Percentiles rank a stretch among this genome's conserved stretches.
phyloP scores from a whole-genome alignment of 2,329 filamentous ascomycete species.

The Aspergillus fumigatus region DNA sequence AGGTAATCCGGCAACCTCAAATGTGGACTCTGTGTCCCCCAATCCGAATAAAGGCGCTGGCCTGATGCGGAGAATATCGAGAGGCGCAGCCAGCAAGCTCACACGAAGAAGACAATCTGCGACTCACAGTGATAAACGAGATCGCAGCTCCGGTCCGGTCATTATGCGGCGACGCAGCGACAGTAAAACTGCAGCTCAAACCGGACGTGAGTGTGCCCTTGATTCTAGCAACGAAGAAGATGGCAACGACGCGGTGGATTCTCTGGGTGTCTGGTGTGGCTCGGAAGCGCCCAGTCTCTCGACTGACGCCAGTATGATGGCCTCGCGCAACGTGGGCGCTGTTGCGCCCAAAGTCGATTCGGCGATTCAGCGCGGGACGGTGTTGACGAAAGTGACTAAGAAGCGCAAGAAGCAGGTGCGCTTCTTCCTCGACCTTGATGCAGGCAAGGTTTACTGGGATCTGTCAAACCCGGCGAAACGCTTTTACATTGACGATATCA shows the following conservation, averaged over 20 bases:
- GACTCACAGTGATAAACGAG: slow-evolving; percentile 69
- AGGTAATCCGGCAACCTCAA: slow-evolving; percentile 41
- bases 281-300: slow-evolving; percentile 37
- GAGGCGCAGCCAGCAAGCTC: slow-evolving; percentile 67
- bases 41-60: slow-evolving; percentile 54
- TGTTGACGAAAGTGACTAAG: slow-evolving; percentile 78
- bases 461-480: slow-evolving; percentile 71
- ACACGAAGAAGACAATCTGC: slow-evolving; percentile 72
- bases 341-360: slow-evolving; percentile 68
- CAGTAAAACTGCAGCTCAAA: slow-evolving; percentile 69
- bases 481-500: slow-evolving; percentile 93
- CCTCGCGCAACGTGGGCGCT: slow-evolving; percentile 33
- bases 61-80: slow-evolving; percentile 80
- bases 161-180: slow-evolving; percentile 84
- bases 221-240: slow-evolving; percentile 37
- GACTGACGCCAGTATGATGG: slow-evolving; percentile 32
- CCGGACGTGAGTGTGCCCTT: slow-evolving; percentile 44
- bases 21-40: slow-evolving; percentile 53
- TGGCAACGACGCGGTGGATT: slow-evolving; percentile 44
- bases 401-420: slow-evolving; percentile 69
- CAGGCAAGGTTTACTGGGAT: slow-evolving; percentile 87
- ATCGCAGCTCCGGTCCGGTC: slow-evolving; percentile 83
- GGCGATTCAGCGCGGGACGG: slow-evolving; percentile 71
- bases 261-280: slow-evolving; percentile 38
- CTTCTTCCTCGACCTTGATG: slow-evolving; percentile 74